phyloP scores from a whole-genome alignment of 805 yeast species.

The Torulaspora gathmanii region DNA sequence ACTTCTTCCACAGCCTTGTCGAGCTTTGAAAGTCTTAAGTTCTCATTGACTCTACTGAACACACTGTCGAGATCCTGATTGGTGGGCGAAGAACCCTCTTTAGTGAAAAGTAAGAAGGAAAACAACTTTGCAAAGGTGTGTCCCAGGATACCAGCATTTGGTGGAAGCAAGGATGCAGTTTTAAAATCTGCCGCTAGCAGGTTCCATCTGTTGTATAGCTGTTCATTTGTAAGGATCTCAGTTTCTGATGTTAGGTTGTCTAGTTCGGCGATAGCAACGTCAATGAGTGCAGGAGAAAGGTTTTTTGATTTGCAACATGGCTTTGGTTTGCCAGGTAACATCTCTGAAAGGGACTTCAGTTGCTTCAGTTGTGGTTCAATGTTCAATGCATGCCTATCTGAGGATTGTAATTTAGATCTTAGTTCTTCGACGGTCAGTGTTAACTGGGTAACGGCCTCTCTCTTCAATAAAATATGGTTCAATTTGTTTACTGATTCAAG shows the following conservation, averaged over 20 bases:
- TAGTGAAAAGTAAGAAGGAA: constrained; percentile 69
- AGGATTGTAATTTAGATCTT: constrained; percentile 21
- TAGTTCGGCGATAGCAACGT: constrained; percentile 40
- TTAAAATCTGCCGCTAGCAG: constrained; percentile 79
- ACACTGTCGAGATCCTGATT: constrained; percentile 78
- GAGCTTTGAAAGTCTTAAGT: constrained; percentile 68
- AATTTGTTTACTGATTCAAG: constrained; percentile 38
- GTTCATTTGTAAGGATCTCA: constrained; percentile 73
- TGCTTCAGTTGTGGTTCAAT: constrained; percentile 38
- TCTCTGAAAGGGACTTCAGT: constrained; percentile 23
- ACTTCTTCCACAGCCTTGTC: constrained; percentile 91
- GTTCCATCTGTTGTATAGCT: constrained; percentile 75
- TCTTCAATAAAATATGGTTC: constrained; percentile 37
- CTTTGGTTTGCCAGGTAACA: constrained; percentile 25
- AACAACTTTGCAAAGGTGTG: constrained; percentile 77
- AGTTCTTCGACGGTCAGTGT: constrained; percentile 23
- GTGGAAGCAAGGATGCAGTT: constrained; percentile 83
- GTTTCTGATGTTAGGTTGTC: constrained; percentile 36
- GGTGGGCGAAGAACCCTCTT: constrained; percentile 74
- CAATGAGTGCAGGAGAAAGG: constrained; percentile 21
- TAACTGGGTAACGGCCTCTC: constrained; percentile 35
- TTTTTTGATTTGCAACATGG: constrained; percentile 24
- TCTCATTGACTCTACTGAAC: constrained; percentile 76
- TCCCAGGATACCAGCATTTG: constrained; percentile 92
- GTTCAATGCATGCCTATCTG: constrained; percentile 23